Percentiles rank a stretch among this genome's conserved stretches.
phyloP scores from a whole-genome alignment of 2,329 filamentous ascomycete species.

The Xylariaceae sp. region DNA sequence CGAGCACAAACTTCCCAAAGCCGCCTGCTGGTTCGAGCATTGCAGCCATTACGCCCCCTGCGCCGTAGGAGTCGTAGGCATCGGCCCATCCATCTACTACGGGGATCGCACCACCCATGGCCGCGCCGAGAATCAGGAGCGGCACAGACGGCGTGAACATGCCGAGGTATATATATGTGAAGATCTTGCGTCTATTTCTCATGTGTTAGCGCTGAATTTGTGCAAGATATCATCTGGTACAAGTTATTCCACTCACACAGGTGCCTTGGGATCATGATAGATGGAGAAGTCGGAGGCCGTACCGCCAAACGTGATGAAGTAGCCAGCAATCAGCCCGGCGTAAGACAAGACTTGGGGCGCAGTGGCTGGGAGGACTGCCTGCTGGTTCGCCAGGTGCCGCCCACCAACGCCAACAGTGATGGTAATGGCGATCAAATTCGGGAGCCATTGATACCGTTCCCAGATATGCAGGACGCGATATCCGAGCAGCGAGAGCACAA shows the following conservation, averaged over 20 bases:
- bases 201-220: not conserved
- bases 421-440: conserved; percentile 49
- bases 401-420: conserved; percentile 55
- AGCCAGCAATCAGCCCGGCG: conserved; percentile 47
- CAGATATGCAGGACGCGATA: conserved; percentile 53
- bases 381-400: conserved; percentile 36
- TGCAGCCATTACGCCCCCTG: conserved; percentile 23
- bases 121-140: conserved; percentile 41
- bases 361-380: conserved; percentile 18
- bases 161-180: conserved; percentile 51
- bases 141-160: conserved; percentile 49
- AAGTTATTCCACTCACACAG: conserved; percentile 9
- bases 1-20: conserved; percentile 38
- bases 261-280: conserved; percentile 46
- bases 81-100: conserved; percentile 20
- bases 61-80: conserved; percentile 22
- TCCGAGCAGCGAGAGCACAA: conserved; percentile 54
- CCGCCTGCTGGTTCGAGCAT: conserved; percentile 30
- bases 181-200: conserved; percentile 31
- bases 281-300: conserved; percentile 57
- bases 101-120: conserved; percentile 25
- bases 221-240: too few relatives aligned
- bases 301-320: conserved; percentile 55
- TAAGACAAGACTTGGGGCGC: conserved; percentile 39
- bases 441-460: conserved; percentile 57